Percentiles rank a stretch among this genome's conserved stretches.
These are phyloP conservation scores for Erythrophleum fordii DNA, from an alignment of 306 rosid genomes.

Conservation along the genomic window DNA sequence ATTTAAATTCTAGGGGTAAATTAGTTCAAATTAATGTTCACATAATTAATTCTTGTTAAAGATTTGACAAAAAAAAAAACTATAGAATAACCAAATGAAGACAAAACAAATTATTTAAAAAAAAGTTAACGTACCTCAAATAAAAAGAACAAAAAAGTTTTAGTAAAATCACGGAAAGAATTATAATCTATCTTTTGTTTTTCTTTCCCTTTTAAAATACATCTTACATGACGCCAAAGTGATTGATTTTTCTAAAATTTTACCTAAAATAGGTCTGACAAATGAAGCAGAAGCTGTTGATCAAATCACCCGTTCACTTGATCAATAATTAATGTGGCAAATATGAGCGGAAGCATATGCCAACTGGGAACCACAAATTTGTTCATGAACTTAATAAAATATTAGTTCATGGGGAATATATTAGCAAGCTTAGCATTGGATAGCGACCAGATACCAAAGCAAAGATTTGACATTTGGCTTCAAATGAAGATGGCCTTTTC, in stretches of 20 bases:
- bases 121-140: too few species aligned
- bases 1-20: too few species aligned
- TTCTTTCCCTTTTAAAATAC: not conserved
- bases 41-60: too few species aligned
- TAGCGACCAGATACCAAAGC: constrained; percentile 49
- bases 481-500: constrained; percentile 44
- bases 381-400: constrained; percentile 22
- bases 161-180: too few species aligned
- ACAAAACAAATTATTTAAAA: too few species aligned
- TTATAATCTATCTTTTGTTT: too few species aligned
- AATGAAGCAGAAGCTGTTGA: not conserved
- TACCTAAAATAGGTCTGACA: constrained; percentile 1
- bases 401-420: constrained; percentile 49
- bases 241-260: constrained; percentile 13
- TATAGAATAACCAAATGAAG: too few species aligned
- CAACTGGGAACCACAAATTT: constrained; percentile 34
- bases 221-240: not conserved
- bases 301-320: constrained; percentile 1
- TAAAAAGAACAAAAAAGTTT: too few species aligned
- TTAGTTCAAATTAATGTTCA: too few species aligned
- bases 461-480: constrained; percentile 50
- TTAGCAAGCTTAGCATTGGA: constrained; percentile 47
- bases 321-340: constrained; percentile 13
- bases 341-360: constrained; percentile 22
- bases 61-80: too few species aligned